These are phyloP conservation scores for Helianthus tuberosus DNA, from an alignment of 129 eudicot species.

Conservation along the genomic window DNA sequence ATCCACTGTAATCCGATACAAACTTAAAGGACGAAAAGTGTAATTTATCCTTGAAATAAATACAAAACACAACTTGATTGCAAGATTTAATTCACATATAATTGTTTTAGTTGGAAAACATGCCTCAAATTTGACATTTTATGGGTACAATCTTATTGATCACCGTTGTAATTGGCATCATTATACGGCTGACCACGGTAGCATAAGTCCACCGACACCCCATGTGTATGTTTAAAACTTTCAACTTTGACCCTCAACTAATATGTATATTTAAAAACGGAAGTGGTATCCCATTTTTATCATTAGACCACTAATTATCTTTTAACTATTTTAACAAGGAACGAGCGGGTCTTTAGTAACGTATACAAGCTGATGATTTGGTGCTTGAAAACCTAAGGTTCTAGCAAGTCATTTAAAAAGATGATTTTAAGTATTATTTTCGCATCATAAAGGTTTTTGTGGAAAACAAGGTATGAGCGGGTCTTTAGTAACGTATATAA, in stretches of 20 bases:
- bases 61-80: background rate
- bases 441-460: no score
- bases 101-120: slow-evolving; percentile 27
- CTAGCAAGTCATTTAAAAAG: no score
- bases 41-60: slow-evolving; percentile 1
- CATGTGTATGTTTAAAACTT: background rate
- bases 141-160: background rate
- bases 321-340: no score
- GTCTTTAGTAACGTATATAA: no score
- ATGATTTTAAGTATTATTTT: no score
- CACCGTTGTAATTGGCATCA: slow-evolving; percentile 33
- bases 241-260: background rate
- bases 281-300: background rate
- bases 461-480: no score
- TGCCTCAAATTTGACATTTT: slow-evolving; percentile 21
- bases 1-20: no score
- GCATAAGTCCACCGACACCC: slow-evolving; percentile 33
- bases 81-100: slow-evolving; percentile 26
- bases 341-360: no score
- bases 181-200: slow-evolving; percentile 12
- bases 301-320: no score
- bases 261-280: background rate
- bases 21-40: no score
- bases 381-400: no score
- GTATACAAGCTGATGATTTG: no score